Percentiles rank a stretch among this genome's conserved stretches.
Conservation (phyloP, 2,329 filamentous ascomycete species). For the Sporothrix euskadiensis region DNA sequence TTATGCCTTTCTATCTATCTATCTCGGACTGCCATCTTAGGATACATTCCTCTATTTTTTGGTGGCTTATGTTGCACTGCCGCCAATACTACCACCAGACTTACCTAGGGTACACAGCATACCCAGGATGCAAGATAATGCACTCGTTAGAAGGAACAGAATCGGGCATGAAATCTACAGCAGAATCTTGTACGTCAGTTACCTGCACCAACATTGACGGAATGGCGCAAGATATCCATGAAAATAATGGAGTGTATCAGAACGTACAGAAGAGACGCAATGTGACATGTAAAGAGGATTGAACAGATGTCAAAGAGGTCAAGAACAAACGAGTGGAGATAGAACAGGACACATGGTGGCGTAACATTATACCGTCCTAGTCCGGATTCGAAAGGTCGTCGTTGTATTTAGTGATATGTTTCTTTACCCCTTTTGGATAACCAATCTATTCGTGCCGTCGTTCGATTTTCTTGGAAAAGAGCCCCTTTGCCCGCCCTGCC, state of each 20-base stretch:
- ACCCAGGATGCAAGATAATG: conserved; percentile 1
- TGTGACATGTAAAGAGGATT: background rate
- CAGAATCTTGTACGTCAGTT: background rate
- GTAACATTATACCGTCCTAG: background rate
- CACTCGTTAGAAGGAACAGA: background rate
- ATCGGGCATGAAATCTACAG: background rate
- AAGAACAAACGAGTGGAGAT: conserved; percentile 1
- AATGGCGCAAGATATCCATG: background rate
- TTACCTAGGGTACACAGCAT: background rate
- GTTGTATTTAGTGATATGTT: background rate
- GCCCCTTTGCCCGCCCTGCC: background rate
- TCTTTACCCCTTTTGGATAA: background rate
- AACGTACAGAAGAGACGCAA: background rate
- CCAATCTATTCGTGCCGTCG: background rate
- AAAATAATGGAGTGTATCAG: background rate
- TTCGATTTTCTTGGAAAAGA: background rate
- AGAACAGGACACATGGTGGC: background rate
- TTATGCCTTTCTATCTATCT: background rate
- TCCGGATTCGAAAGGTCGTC: background rate
- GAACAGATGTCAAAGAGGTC: background rate
- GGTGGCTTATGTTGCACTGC: background rate
- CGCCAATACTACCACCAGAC: background rate
- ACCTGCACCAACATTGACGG: no score
- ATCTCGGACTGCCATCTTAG: background rate
- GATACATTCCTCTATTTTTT: background rate